These are phyloP conservation scores for Saksenaea oblongispora DNA, from an alignment of 371 early-diverging fungal genomes.

Conservation along the genomic window DNA sequence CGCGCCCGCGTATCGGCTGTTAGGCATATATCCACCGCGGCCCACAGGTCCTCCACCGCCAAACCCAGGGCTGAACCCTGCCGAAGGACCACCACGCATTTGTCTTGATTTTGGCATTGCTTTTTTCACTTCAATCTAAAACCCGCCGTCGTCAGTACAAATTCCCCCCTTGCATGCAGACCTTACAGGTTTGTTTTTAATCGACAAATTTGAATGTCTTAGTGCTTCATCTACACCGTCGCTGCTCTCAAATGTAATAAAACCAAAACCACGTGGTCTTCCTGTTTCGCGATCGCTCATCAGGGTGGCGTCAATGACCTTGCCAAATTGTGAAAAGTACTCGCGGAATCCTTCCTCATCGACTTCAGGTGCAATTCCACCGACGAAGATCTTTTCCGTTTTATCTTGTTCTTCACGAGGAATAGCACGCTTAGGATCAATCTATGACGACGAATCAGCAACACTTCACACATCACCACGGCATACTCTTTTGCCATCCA, in stretches of 20 bases:
- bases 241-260: constrained; percentile 74
- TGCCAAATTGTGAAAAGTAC: constrained; percentile 77
- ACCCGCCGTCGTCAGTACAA: too few relatives aligned
- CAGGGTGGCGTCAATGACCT: constrained; percentile 73
- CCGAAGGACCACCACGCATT: constrained; percentile 28
- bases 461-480: not conserved
- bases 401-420: constrained; percentile 79
- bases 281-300: constrained; percentile 82
- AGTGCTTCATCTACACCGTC: constrained; percentile 66
- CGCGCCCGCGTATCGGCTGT: constrained; percentile 46
- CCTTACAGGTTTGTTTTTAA: constrained; percentile 61
- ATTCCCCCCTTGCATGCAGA: too few relatives aligned
- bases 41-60: constrained; percentile 36
- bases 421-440: constrained; percentile 89
- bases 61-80: constrained; percentile 30
- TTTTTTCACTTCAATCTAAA: constrained; percentile 66
- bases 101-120: constrained; percentile 64
- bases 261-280: constrained; percentile 81
- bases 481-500: constrained; percentile 85
- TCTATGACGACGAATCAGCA: constrained; percentile 40
- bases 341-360: constrained; percentile 81
- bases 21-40: constrained; percentile 38
- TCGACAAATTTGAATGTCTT: constrained; percentile 45
- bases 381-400: constrained; percentile 90
- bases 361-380: constrained; percentile 81